phyloP scores from a whole-genome alignment of 2,329 filamentous ascomycete species.

The Sporothrix pallida region DNA sequence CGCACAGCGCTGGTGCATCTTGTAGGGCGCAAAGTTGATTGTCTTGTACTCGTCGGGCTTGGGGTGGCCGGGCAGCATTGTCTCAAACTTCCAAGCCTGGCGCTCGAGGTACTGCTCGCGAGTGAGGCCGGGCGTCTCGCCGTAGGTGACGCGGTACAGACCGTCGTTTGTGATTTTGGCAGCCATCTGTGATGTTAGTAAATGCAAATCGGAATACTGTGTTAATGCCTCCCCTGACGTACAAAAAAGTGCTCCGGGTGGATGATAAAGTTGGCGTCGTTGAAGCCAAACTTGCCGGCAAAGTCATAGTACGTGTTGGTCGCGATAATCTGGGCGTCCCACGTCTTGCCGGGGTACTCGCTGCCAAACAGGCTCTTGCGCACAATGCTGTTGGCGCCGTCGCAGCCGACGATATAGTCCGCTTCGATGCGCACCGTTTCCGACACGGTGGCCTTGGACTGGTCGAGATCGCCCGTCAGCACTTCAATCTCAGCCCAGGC shows the following conservation, averaged over 20 bases:
- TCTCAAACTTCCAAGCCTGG: constrained; percentile 60
- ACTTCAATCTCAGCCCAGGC: constrained; percentile 55
- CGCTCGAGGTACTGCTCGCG: constrained; percentile 59
- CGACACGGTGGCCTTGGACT: constrained; percentile 19
- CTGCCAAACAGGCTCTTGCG: constrained; percentile 58
- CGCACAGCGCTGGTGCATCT: constrained; percentile 66
- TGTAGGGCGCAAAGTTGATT: constrained; percentile 64
- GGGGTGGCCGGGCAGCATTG: constrained; percentile 65
- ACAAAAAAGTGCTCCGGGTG: constrained; percentile 62
- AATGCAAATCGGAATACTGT: neutral
- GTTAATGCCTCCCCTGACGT: neutral
- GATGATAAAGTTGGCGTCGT: constrained; percentile 65
- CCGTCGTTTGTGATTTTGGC: constrained; percentile 64
- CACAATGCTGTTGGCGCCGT: constrained; percentile 58
- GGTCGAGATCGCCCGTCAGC: constrained; percentile 42
- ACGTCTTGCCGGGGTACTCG: constrained; percentile 65
- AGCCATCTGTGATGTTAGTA: constrained; percentile 52
- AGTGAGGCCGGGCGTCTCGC: constrained; percentile 59
- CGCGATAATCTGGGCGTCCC: constrained; percentile 65
- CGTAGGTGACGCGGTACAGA: constrained; percentile 68
- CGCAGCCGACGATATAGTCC: constrained; percentile 63
- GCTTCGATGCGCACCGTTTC: constrained; percentile 46
- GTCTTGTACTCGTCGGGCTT: constrained; percentile 63
- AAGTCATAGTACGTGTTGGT: constrained; percentile 70
- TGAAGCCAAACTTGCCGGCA: constrained; percentile 55